phyloP scores from a whole-genome alignment of 2,329 filamentous ascomycete species.

The Apiospora hydei region DNA sequence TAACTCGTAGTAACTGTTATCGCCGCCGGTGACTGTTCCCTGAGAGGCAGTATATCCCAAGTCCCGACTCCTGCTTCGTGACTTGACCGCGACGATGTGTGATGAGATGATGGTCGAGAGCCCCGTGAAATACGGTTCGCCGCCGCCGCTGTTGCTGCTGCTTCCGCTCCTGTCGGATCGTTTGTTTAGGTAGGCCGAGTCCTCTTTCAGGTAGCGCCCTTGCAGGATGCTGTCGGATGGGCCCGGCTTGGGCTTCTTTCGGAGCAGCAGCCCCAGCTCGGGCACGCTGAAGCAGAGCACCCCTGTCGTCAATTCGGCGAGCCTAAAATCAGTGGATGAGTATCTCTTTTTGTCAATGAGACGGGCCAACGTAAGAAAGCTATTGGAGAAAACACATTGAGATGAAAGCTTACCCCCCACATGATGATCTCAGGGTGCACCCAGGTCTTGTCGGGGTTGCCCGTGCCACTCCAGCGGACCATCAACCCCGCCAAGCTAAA shows the following conservation, averaged over 20 bases:
- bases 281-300: slow-evolving; percentile 33
- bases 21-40: not conserved
- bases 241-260: not conserved
- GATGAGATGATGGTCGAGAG: not conserved
- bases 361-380: too few species aligned
- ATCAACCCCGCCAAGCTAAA: slow-evolving; percentile 26
- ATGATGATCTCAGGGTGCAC: slow-evolving; percentile 30
- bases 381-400: too few species aligned
- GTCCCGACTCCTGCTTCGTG: not conserved
- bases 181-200: not conserved
- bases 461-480: slow-evolving; percentile 26
- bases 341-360: not conserved
- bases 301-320: slow-evolving; percentile 30
- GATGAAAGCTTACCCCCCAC: slow-evolving; percentile 30
- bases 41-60: not conserved
- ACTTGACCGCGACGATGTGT: not conserved
- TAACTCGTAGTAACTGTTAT: not conserved
- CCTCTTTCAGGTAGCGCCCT: not conserved
- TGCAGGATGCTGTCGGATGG: not conserved
- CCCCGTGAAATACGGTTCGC: too few species aligned
- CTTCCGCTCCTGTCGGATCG: slow-evolving; percentile 30
- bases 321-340: not conserved
- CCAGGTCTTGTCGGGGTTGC: slow-evolving; percentile 30
- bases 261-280: slow-evolving; percentile 25
- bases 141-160: too few species aligned